These are phyloP conservation scores for Coniochaeta sp. DNA, from an alignment of 2,329 filamentous ascomycete genomes.

Conservation along the genomic window DNA sequence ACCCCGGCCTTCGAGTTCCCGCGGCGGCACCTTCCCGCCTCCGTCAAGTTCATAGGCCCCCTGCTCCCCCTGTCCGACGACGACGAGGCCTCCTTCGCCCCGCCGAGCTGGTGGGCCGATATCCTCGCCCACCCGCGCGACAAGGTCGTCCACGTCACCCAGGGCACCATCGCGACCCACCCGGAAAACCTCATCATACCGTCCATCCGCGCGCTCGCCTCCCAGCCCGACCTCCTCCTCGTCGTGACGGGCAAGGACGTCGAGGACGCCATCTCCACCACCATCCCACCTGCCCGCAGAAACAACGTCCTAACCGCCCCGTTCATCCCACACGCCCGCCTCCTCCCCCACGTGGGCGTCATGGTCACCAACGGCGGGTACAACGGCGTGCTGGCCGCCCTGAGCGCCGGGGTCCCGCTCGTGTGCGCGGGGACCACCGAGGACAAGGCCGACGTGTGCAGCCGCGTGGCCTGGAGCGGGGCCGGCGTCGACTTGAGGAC, in stretches of 20 bases:
- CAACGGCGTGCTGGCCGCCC: conserved; percentile 34
- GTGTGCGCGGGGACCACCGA: conserved; percentile 34
- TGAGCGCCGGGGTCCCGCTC: conserved; percentile 38
- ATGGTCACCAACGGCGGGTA: conserved; percentile 43
- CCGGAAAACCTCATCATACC: conserved; percentile 36
- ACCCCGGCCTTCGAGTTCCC: conserved; percentile 14
- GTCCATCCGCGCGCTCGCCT: conserved; percentile 32
- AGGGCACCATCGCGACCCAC: conserved; percentile 35
- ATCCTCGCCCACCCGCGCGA: conserved; percentile 14
- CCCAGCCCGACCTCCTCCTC: conserved; percentile 30
- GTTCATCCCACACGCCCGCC: conserved; percentile 39
- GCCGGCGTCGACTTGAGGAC: conserved; percentile 36
- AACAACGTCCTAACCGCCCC: conserved; percentile 37
- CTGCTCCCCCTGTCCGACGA: conserved; percentile 2
- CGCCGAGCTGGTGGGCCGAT: conserved; percentile 14
- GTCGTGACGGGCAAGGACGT: conserved; percentile 23
- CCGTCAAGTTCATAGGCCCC: conserved; percentile 9
- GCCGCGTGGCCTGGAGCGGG: conserved; percentile 33
- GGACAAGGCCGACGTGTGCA: conserved; percentile 33
- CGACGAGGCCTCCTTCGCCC: neutral
- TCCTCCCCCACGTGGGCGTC: conserved; percentile 34
- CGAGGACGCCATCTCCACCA: conserved; percentile 17
- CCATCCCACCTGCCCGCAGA: conserved; percentile 21
- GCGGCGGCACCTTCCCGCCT: conserved; percentile 5
- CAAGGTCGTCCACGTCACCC: conserved; percentile 36